These are phyloP conservation scores for Phytophthora lateralis DNA, from an alignment of 352 stramenopile species.

Conservation along the genomic window DNA sequence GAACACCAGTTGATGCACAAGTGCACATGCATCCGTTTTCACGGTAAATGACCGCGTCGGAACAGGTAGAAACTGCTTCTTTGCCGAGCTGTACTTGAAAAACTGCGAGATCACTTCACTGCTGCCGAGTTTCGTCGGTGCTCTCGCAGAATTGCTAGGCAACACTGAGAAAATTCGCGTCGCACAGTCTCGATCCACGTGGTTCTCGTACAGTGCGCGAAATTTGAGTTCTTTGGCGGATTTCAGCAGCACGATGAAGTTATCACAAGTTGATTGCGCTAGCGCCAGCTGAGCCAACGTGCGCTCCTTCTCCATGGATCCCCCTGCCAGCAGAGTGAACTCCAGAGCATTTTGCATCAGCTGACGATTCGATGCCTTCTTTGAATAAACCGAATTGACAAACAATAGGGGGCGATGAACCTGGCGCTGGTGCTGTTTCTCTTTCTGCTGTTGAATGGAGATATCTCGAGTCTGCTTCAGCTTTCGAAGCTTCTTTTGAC, in stretches of 20 bases:
- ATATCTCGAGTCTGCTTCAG: conserved; percentile 53
- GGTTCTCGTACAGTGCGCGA: conserved; percentile 71
- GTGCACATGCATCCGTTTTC: conserved; percentile 73
- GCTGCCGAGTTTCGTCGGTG: conserved; percentile 29
- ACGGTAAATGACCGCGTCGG: conserved; percentile 74
- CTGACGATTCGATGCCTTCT: conserved; percentile 66
- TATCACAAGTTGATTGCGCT: conserved; percentile 52
- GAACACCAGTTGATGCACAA: conserved; percentile 59
- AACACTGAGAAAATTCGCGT: conserved; percentile 51
- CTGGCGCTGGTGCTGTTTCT: conserved; percentile 24
- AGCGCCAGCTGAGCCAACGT: conserved; percentile 49
- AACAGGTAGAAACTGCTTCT: conserved; percentile 76
- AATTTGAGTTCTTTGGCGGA: conserved; percentile 78
- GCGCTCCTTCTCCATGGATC: conserved; percentile 65
- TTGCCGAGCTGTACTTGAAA: conserved; percentile 87
- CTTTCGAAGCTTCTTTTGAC: conserved; percentile 68
- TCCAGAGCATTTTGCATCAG: conserved; percentile 84
- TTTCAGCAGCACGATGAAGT: conserved; percentile 81
- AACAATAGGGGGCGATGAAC: conserved; percentile 18
- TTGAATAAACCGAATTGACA: conserved; percentile 20
- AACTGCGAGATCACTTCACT: conserved; percentile 63
- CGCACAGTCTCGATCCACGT: conserved; percentile 49
- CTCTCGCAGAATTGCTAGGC: conserved; percentile 28
- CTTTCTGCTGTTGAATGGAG: conserved; percentile 41
- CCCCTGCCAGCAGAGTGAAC: conserved; percentile 73